These are phyloP conservation scores for Speleostelium caveatum DNA, from an alignment of 78 protist species.

Conservation along the genomic window DNA sequence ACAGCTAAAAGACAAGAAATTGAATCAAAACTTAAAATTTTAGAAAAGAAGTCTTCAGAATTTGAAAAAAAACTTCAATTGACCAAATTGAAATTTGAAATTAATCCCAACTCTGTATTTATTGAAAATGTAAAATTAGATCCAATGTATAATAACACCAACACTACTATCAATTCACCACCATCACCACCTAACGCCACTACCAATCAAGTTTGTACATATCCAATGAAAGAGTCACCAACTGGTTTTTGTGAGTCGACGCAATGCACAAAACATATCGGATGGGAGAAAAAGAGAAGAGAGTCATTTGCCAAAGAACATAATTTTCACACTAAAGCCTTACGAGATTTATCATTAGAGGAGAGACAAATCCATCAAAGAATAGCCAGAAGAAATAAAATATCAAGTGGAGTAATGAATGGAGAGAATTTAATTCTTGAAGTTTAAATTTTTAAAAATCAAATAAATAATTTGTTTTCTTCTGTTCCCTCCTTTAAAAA, in stretches of 20 bases:
- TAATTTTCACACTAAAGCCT: conserved; percentile 34
- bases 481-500: too few species aligned
- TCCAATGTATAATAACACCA: conserved; percentile 1
- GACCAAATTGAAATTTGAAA: conserved; percentile 42
- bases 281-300: conserved; percentile 70
- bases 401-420: too few species aligned
- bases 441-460: too few species aligned
- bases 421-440: too few species aligned
- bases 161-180: not conserved
- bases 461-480: too few species aligned
- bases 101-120: not conserved
- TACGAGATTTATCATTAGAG: conserved; percentile 56
- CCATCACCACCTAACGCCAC: not conserved
- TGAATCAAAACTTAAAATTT: conserved; percentile 33
- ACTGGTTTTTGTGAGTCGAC: conserved; percentile 50
- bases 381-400: conserved; percentile 69
- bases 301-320: conserved; percentile 43
- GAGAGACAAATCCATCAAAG: conserved; percentile 74
- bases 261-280: conserved; percentile 46
- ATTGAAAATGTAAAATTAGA: not conserved
- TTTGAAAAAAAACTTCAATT: conserved; percentile 41
- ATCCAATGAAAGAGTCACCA: conserved; percentile 53
- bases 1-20: conserved; percentile 38
- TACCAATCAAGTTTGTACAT: conserved; percentile 6
- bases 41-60: conserved; percentile 54